phyloP scores from a whole-genome alignment of 768 basidiomycete genomes.

The Boletus vinaceobasis region DNA sequence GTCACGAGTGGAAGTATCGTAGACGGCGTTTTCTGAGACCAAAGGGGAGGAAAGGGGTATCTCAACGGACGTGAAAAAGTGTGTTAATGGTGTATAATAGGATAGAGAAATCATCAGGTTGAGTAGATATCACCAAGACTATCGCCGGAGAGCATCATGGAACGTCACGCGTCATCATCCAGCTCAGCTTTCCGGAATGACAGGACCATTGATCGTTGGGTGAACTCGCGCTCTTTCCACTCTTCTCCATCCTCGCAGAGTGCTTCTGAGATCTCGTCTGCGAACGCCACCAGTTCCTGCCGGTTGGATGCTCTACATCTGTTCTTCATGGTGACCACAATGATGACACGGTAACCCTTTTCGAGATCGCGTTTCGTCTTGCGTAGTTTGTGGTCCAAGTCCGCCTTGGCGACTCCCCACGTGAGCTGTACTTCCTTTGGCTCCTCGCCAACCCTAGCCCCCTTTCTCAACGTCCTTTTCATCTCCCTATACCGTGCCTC shows the following conservation, averaged over 20 bases:
- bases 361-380: conserved; percentile 57
- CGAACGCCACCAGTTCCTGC: conserved; percentile 42
- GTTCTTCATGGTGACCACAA: conserved; percentile 55
- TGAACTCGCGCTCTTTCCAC: conserved; percentile 45
- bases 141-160: conserved; percentile 1
- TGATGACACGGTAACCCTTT: conserved; percentile 54
- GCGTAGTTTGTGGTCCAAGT: conserved; percentile 62
- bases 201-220: conserved; percentile 37
- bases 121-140: conserved; percentile 8
- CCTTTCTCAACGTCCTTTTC: conserved; percentile 35
- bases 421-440: conserved; percentile 71
- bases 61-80: conserved; percentile 24
- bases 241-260: conserved; percentile 53
- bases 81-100: conserved; percentile 25
- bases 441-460: conserved; percentile 26
- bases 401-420: conserved; percentile 59
- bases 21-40: conserved; percentile 7
- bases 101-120: conserved; percentile 7
- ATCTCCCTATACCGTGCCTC: conserved; percentile 37
- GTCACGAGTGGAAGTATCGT: conserved; percentile 19
- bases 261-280: conserved; percentile 39
- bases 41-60: not conserved
- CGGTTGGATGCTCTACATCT: conserved; percentile 34
- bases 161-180: not conserved
- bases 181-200: conserved; percentile 39